A percentile compares a stretch with the other conserved stretches of the same genome.
Conservation (phyloP, 208 protist species). For the Crithidia fasciculata region DNA sequence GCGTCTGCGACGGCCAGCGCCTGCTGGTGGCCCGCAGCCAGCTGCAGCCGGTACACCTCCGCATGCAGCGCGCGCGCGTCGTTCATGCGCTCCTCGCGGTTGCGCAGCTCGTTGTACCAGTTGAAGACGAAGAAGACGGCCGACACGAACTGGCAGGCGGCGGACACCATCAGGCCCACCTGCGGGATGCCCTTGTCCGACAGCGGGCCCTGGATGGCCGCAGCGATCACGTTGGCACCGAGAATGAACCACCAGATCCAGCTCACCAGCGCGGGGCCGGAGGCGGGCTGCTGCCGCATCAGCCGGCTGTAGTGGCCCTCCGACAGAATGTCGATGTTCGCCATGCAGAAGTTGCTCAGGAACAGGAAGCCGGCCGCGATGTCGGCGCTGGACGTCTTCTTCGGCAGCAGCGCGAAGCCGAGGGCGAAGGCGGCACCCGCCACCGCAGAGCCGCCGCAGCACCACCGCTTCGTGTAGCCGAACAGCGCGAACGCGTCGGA, state of each 20-base stretch:
- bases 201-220: conserved; percentile 49
- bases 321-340: conserved; percentile 69
- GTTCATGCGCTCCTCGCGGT: conserved; percentile 40
- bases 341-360: conserved; percentile 47
- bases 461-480: conserved; percentile 74
- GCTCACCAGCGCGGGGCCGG: conserved; percentile 52
- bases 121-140: conserved; percentile 55
- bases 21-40: not conserved
- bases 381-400: conserved; percentile 27
- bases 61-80: not conserved
- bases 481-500: conserved; percentile 56
- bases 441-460: conserved; percentile 43
- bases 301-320: conserved; percentile 73
- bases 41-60: not conserved
- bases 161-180: conserved; percentile 45
- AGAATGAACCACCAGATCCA: conserved; percentile 71
- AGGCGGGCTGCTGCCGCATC: conserved; percentile 39
- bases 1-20: not conserved
- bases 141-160: conserved; percentile 46
- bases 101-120: conserved; percentile 55
- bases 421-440: conserved; percentile 38
- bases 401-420: conserved; percentile 42
- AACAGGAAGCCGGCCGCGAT: conserved; percentile 47
- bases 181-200: conserved; percentile 36
- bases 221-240: conserved; percentile 37